Evolutionary conservation across 768 basidiomycete species (phyloP).

Genomic region (Naganishia friedmannii): DNA sequence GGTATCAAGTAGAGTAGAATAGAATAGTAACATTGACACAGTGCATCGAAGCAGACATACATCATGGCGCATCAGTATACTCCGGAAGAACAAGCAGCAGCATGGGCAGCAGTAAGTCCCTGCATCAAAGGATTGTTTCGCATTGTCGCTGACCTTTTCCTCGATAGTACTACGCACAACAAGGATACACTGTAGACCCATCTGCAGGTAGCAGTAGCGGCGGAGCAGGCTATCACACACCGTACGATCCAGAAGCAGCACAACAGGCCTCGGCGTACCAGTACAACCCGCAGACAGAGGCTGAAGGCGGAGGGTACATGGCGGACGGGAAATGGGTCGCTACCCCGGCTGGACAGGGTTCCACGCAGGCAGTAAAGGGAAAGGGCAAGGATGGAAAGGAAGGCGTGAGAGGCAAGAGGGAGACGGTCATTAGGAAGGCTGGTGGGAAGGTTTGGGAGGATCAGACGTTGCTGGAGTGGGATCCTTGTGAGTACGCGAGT

Average conservation of each 20-base stretch:
- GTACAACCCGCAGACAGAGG: conserved; percentile 13
- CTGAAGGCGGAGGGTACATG: conserved; percentile 4
- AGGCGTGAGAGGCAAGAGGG: conserved; percentile 60
- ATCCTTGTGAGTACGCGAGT: conserved; percentile 66
- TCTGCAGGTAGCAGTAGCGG: conserved; percentile 8
- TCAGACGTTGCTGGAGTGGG: conserved; percentile 95
- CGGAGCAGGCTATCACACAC: background rate
- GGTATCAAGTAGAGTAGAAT: no score
- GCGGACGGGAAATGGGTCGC: conserved; percentile 25
- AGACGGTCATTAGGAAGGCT: conserved; percentile 90
- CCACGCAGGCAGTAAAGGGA: background rate
- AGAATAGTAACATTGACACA: no score
- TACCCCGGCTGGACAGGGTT: background rate
- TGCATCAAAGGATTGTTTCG: background rate
- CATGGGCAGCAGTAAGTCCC: conserved; percentile 48
- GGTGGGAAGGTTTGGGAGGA: conserved; percentile 98
- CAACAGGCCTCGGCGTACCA: conserved; percentile 41
- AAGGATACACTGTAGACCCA: background rate
- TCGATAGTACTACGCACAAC: conserved; percentile 25
- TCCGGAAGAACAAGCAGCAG: conserved; percentile 45
- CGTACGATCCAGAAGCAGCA: conserved; percentile 38
- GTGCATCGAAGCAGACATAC: background rate
- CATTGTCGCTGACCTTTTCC: background rate
- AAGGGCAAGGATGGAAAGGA: conserved; percentile 18
- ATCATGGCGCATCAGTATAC: conserved; percentile 36